Percentiles rank a stretch among this genome's conserved stretches.
phyloP scores from a whole-genome alignment of 306 rosid species.

The Heteromeles arbutifolia region DNA sequence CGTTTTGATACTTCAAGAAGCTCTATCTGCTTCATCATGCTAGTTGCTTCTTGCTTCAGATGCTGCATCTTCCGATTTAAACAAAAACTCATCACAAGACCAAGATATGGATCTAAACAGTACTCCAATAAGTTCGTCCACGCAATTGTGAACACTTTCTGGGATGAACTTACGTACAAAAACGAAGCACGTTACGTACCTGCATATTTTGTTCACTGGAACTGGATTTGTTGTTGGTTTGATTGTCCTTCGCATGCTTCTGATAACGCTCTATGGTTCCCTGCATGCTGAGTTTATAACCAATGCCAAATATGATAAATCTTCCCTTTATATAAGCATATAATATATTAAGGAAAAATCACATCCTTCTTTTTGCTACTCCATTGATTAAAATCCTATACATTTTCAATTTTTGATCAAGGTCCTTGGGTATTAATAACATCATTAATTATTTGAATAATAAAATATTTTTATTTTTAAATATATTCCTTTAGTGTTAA shows the following conservation, averaged over 20 bases:
- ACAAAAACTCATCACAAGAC: not conserved
- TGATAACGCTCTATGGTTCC: constrained; percentile 55
- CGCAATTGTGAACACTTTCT: not conserved
- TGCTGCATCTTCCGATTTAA: constrained; percentile 34
- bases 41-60: constrained; percentile 53
- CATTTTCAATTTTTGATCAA: too few species aligned
- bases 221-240: constrained; percentile 18
- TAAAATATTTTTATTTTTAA: too few species aligned
- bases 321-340: not conserved
- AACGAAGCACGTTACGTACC: constrained; percentile 22
- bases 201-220: constrained; percentile 40
- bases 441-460: too few species aligned
- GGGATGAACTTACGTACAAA: not conserved
- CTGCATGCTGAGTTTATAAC: constrained; percentile 40
- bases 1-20: constrained; percentile 66
- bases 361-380: too few species aligned
- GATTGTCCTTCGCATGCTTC: constrained; percentile 34
- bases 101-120: not conserved
- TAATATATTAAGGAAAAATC: too few species aligned
- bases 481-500: too few species aligned
- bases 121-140: not conserved
- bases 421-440: too few species aligned
- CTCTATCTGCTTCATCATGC: constrained; percentile 62
- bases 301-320: not conserved
- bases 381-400: too few species aligned